A percentile compares a stretch with the other conserved stretches of the same genome.
These are phyloP conservation scores for Colletotrichum sublineola DNA, from an alignment of 2,329 filamentous ascomycete species.

Conservation along the genomic window DNA sequence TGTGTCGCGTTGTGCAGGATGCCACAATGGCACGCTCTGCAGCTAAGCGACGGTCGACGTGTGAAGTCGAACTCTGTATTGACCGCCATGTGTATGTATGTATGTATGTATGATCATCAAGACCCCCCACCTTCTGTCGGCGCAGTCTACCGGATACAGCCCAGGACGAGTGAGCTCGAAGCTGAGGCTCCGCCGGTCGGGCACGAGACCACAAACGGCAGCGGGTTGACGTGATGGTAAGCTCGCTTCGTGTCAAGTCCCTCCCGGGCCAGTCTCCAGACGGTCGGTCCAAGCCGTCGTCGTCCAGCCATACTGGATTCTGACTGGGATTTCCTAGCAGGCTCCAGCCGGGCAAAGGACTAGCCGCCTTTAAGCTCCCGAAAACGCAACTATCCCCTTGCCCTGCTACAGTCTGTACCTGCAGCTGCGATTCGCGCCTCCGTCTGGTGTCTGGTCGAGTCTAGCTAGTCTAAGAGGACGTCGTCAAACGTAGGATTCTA, in stretches of 20 bases:
- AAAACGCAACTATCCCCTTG: conserved; percentile 18
- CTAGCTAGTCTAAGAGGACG: background rate
- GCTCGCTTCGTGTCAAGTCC: conserved; percentile 1
- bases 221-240: conserved; percentile 14
- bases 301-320: background rate
- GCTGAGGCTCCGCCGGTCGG: conserved; percentile 6
- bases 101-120: conserved; percentile 1
- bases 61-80: conserved; percentile 19
- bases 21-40: conserved; percentile 17
- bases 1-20: conserved; percentile 14
- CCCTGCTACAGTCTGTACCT: conserved; percentile 27
- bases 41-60: background rate
- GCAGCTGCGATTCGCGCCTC: conserved; percentile 32
- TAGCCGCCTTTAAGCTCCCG: conserved; percentile 24
- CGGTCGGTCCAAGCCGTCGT: background rate
- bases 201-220: conserved; percentile 16
- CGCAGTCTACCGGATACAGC: conserved; percentile 19
- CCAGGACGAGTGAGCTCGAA: background rate
- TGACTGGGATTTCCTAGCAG: conserved; percentile 2
- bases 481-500: conserved; percentile 27
- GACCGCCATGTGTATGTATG: background rate
- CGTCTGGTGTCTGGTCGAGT: conserved; percentile 15
- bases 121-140: conserved; percentile 22
- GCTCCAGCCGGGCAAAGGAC: conserved; percentile 9
- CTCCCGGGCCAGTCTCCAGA: background rate